Evolutionary conservation across 106 monocot genomes (phyloP).

Genomic region (Vanilla planifolia): DNA sequence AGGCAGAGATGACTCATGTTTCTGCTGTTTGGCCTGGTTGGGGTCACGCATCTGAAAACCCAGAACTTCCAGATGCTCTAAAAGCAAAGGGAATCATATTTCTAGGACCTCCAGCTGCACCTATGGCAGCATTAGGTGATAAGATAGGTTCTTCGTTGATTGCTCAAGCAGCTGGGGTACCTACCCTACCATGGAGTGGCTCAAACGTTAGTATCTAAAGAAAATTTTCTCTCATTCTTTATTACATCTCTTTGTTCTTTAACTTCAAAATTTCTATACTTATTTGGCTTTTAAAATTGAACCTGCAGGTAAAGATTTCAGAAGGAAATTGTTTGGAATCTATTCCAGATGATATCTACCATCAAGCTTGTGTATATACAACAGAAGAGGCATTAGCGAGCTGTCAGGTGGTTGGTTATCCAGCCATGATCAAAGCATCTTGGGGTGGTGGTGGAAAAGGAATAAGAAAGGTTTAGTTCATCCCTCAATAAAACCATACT

Average conservation of each 20-base stretch:
- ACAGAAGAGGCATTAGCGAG: constrained; percentile 95
- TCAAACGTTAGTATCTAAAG: constrained; percentile 62
- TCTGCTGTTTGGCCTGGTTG: constrained; percentile 99
- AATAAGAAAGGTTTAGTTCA: constrained; percentile 76
- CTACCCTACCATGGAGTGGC: constrained; percentile 98
- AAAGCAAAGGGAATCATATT: constrained; percentile 82
- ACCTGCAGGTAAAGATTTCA: constrained; percentile 62
- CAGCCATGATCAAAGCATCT: constrained; percentile 99
- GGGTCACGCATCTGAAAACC: constrained; percentile 99
- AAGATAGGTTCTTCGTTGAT: constrained; percentile 98
- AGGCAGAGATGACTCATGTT: constrained; percentile 90
- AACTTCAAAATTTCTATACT: not conserved
- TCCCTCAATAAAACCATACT: not conserved
- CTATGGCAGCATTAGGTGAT: constrained; percentile 96
- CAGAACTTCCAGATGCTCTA: constrained; percentile 93
- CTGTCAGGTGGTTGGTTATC: constrained; percentile 90
- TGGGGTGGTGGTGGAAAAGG: constrained; percentile 99
- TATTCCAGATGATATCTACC: constrained; percentile 88
- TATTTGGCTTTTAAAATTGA: not conserved
- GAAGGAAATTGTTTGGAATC: constrained; percentile 62
- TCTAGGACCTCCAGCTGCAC: constrained; percentile 85
- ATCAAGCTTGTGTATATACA: constrained; percentile 82
- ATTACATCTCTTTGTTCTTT: not conserved
- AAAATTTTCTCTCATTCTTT: not conserved
- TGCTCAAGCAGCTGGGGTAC: constrained; percentile 97